Evolutionary conservation across 2,329 filamentous ascomycete genomes (phyloP), one percentile per base, ranked within the genome.

Genomic region (Aspergillus brunneoviolaceus): DNA sequence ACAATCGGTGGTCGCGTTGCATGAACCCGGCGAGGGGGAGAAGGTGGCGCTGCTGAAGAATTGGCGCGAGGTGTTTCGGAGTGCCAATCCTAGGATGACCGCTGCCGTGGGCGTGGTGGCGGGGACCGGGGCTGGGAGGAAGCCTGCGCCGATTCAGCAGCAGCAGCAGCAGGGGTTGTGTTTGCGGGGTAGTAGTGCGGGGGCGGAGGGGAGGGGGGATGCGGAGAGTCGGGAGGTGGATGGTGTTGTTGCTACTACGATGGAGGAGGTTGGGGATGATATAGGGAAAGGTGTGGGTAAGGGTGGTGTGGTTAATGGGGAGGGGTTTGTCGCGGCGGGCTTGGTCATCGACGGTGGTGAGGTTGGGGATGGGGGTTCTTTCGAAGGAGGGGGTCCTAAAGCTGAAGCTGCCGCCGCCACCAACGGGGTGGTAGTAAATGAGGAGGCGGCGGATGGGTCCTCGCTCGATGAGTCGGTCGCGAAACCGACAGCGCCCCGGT

Each of bases 1-100:
- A 65, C 2, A 65, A 6, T 63, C 72, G 10, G 51, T 64, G 2
- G 64, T 68, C 2, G 64, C 72, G 21, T 59, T 74, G 11, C 76
- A 79, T 55, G 69, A 76, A 29, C 75, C 75, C 0, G 78, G 77
- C 4, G 67, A 74, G 3, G 76, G 75, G 4, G 74, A 78, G 23
- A 75, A 75, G 55, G 77, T 82, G 0, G 72, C 79, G 2, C 61
- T 82, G 19, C 68, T 81, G 51, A 75, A 77, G 62, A 77, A 81
- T 64, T 81, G 79, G 78, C 72, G 77, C 21, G 76, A 80, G 58
- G 65, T 79, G 2, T 80, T 81, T 62, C 73, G 74, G 47, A 64
- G 70, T 14, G 69, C 72, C 0, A 69, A 76, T 55, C 74, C 72
- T 5, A 66, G 67, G 19, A 68, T 70, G 51, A 70, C 70, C 4